Conservation (phyloP, 192 early-diverging fungal genomes). For the Lunasporangiospora selenospora region DNA sequence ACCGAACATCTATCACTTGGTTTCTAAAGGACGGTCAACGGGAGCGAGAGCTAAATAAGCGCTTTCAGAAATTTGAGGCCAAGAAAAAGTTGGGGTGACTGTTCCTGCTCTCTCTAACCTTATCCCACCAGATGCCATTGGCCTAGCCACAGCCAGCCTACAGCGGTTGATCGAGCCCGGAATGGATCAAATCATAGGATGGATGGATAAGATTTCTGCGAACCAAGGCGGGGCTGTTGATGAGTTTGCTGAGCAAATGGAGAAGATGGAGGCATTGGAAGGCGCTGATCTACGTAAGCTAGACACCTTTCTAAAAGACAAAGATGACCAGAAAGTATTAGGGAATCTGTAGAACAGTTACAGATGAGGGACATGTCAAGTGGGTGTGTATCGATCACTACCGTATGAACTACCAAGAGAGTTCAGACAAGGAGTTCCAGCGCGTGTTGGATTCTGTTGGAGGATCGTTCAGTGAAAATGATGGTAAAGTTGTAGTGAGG, state of each 20-base stretch:
- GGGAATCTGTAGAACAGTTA: conserved; percentile 5
- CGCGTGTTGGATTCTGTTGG: neutral
- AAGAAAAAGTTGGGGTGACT: conserved; percentile 5
- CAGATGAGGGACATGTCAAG: conserved; percentile 6
- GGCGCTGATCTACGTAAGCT: neutral
- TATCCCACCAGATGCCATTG: neutral
- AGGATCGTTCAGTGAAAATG: neutral
- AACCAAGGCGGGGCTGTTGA: conserved; percentile 9
- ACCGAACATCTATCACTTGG: no score
- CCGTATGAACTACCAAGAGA: neutral
- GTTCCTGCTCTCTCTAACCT: neutral
- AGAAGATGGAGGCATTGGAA: neutral
- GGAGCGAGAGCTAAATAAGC: no score
- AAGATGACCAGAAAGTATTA: neutral
- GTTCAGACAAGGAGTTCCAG: neutral
- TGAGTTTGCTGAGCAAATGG: neutral
- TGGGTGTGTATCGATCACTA: conserved; percentile 22
- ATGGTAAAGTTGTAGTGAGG: neutral
- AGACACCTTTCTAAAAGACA: neutral
- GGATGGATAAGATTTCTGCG: conserved; percentile 8
- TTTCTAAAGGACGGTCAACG: no score
- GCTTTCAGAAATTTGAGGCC: no score
- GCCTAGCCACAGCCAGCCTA: neutral
- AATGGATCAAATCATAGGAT: conserved; percentile 14
- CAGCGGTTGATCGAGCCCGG: neutral